Evolutionary conservation across 108 stramenopile genomes (phyloP).

Genomic region (Fragilariopsis cylindrus): DNA sequence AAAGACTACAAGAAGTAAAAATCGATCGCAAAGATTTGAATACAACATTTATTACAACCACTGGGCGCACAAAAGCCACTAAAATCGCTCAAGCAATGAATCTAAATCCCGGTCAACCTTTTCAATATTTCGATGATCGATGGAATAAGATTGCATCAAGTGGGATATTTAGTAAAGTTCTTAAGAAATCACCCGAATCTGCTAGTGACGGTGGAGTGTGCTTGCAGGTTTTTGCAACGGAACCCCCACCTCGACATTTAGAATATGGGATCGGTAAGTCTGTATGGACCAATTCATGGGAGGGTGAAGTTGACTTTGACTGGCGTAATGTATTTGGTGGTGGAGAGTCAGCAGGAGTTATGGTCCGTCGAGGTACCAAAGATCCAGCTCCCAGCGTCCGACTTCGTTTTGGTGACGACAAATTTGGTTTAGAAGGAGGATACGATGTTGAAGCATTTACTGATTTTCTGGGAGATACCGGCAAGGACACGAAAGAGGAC

Average conservation of each 20-base stretch:
- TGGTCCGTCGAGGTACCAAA: constrained; percentile 72
- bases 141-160: constrained; percentile 51
- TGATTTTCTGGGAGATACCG: constrained; percentile 64
- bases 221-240: constrained; percentile 68
- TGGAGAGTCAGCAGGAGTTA: constrained; percentile 64
- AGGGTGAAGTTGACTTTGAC: constrained; percentile 79
- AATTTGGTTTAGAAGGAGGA: constrained; percentile 66
- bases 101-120: constrained; percentile 61
- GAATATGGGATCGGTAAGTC: constrained; percentile 85
- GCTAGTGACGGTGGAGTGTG: constrained; percentile 58
- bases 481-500: constrained; percentile 4
- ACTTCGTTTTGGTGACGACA: constrained; percentile 48
- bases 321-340: constrained; percentile 77
- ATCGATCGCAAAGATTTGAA: constrained; percentile 39
- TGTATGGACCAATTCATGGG: constrained; percentile 77
- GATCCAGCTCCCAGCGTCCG: constrained; percentile 47
- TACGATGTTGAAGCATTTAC: constrained; percentile 73
- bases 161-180: constrained; percentile 53
- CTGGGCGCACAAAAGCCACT: constrained; percentile 63
- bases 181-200: constrained; percentile 37
- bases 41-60: constrained; percentile 53
- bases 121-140: constrained; percentile 46
- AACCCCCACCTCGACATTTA: constrained; percentile 73
- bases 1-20: constrained; percentile 2
- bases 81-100: constrained; percentile 65